Evolutionary conservation across 768 basidiomycete species (phyloP).

Genomic region (Megacollybia marginata): DNA sequence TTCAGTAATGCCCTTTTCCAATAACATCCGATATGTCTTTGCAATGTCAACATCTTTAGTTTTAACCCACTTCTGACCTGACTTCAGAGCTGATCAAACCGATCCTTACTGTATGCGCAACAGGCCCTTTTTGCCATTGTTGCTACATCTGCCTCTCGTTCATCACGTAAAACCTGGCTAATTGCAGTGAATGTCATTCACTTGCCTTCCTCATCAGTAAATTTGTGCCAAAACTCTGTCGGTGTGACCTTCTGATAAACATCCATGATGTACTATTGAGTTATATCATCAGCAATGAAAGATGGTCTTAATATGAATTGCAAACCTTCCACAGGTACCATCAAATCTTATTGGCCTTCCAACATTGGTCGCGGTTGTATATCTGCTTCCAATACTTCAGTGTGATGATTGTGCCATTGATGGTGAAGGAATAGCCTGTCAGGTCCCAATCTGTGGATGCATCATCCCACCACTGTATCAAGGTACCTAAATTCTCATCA

Average conservation of each 20-base stretch:
- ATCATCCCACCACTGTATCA: slow-evolving; percentile 1
- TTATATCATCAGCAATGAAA: background rate
- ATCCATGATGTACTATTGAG: slow-evolving; percentile 10
- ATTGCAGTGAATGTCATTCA: background rate
- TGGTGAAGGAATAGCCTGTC: background rate
- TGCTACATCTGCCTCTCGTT: background rate
- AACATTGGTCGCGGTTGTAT: background rate
- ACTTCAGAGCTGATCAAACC: slow-evolving; percentile 7
- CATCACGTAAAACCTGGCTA: background rate
- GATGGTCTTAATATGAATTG: background rate
- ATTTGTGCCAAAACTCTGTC: slow-evolving; percentile 11
- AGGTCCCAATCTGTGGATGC: background rate
- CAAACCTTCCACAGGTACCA: slow-evolving; percentile 12
- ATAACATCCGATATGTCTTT: slow-evolving; percentile 4
- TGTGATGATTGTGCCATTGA: background rate
- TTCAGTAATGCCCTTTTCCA: background rate
- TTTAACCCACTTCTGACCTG: slow-evolving; percentile 1
- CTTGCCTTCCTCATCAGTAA: slow-evolving; percentile 1
- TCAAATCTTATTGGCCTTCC: slow-evolving; percentile 3
- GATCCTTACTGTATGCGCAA: slow-evolving; percentile 7
- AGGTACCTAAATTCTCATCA: background rate
- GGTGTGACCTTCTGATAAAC: slow-evolving; percentile 7
- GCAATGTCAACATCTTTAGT: too few species aligned
- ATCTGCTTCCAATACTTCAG: background rate
- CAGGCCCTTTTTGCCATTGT: slow-evolving; percentile 5